A percentile compares a stretch with the other conserved stretches of the same genome.
phyloP scores from a whole-genome alignment of 495 filamentous ascomycete species.

The Xylaria curta region DNA sequence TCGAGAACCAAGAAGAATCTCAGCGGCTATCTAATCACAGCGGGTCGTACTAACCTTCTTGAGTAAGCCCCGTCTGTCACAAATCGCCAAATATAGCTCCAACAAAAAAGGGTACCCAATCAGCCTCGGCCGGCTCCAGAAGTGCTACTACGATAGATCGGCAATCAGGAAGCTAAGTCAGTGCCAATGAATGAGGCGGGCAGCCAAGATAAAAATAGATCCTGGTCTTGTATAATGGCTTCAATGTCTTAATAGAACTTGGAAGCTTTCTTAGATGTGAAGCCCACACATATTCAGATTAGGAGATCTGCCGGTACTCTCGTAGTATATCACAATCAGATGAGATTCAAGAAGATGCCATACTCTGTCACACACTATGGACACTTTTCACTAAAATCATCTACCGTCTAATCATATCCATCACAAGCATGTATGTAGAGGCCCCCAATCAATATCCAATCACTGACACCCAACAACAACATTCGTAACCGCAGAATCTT shows the following conservation, averaged over 20 bases:
- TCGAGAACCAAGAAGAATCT: background rate
- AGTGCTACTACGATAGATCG: constrained; percentile 5
- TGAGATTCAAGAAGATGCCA: no score
- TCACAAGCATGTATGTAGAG: background rate
- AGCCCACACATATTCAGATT: background rate
- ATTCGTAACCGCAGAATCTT: background rate
- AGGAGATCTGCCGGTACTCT: no score
- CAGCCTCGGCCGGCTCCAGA: background rate
- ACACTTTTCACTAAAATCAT: background rate
- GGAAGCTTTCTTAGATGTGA: background rate
- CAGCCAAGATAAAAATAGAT: background rate
- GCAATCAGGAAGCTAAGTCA: background rate
- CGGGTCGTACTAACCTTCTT: background rate
- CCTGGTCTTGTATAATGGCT: background rate
- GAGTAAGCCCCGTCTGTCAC: background rate
- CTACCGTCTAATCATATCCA: background rate
- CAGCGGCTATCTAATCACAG: constrained; percentile 9
- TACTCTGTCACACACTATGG: no score
- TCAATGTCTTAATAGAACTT: background rate
- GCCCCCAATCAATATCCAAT: background rate
- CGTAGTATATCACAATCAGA: no score
- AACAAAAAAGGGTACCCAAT: background rate
- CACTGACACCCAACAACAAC: background rate
- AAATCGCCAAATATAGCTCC: constrained; percentile 11
- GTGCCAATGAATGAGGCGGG: background rate